Percentiles rank a stretch among this genome's conserved stretches.
Conservation (phyloP, 139 green algal genomes). For the Monoraphidium neglectum region DNA sequence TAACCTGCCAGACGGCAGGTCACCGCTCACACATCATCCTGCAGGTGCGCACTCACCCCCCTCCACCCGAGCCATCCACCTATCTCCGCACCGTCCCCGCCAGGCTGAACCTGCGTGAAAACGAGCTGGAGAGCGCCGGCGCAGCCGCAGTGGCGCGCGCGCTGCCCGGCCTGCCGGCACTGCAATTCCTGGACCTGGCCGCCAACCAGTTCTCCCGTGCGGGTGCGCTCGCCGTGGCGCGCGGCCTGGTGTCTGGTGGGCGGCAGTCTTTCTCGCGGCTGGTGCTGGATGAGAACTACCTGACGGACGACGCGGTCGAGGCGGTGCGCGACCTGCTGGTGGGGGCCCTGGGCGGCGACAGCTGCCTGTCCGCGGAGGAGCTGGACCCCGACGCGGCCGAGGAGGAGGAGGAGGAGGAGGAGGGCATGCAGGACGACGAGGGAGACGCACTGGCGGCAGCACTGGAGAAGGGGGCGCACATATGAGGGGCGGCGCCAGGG, state of each 20-base stretch:
- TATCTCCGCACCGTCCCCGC: too few species aligned
- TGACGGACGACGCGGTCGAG: conserved; percentile 65
- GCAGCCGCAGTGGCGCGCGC: conserved; percentile 53
- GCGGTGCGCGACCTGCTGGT: conserved; percentile 41
- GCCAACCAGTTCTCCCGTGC: conserved; percentile 70
- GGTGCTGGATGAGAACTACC: conserved; percentile 82
- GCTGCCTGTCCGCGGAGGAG: conserved; percentile 24
- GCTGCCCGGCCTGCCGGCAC: conserved; percentile 25
- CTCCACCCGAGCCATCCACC: too few species aligned
- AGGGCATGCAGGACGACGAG: conserved; percentile 16
- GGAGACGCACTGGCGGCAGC: conserved; percentile 22
- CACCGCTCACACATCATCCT: too few species aligned
- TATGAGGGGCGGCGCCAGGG: too few species aligned
- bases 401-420: conserved; percentile 30
- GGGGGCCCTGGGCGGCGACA: conserved; percentile 50
- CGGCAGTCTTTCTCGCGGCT: conserved; percentile 52
- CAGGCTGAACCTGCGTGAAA: conserved; percentile 82
- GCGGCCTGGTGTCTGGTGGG: conserved; percentile 21
- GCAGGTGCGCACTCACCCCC: too few species aligned
- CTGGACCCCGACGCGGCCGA: conserved; percentile 39
- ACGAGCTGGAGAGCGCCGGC: conserved; percentile 86
- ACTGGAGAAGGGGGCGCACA: conserved; percentile 2
- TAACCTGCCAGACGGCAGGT: too few species aligned
- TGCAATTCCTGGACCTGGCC: conserved; percentile 54
- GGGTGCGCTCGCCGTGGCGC: conserved; percentile 61